Base-by-base conservation (phyloP, 345 rosid genomes). In the Eucalyptus victrix region DNA sequence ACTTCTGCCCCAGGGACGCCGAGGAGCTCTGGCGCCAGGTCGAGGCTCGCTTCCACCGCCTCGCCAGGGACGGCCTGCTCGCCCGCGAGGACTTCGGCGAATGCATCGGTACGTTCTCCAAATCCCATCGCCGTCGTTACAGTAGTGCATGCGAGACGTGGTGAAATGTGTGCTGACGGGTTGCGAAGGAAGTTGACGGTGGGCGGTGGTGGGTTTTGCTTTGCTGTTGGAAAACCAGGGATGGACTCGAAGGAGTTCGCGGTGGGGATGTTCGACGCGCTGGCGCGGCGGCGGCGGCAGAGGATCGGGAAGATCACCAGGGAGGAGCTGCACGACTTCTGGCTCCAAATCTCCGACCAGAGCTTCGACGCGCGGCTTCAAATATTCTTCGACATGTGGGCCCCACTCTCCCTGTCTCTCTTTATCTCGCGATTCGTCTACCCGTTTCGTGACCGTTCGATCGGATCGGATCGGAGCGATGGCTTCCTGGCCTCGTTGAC, bases 311-410 rank as follows among this genome's bases (percentile, higher is more conserved):
- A 93, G 91, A 93, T 98, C 65, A 93, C 94, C 37, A 95, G 91
- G 90, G 97, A 96, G 45, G 99, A 97, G 92, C 98, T 98, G 88
- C 94, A 80, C 32, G 99, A 96, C n/a, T 98, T 98, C 87, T 98
- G 99, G 99, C 91, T 93, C 89, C 98, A 95, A 90, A 96, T 98
- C 87, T 93, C 98, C 9, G 97, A 98, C 88, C 96, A 97, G 87
- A 97, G 99, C 91, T 98, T 98, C 88, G 99, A 97, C 92, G 99
- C 98, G 11, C 98, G 97, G 87, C 98, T 98, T 88, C 99, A 98
- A 89, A 97, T 98, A 90, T 97, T 98, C 96, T 98, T 98, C 80
- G 99, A 98, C 88, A 96, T 98, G 98, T 97, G 67, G 95, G n/a
- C 32, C 88, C 44, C 49, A 1, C 12, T 8, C 15, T 37, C 24